Percentiles rank a stretch among this genome's conserved stretches.
Evolutionary conservation across 2,329 filamentous ascomycete genomes (phyloP).

Genomic region (Exophiala sideris): DNA sequence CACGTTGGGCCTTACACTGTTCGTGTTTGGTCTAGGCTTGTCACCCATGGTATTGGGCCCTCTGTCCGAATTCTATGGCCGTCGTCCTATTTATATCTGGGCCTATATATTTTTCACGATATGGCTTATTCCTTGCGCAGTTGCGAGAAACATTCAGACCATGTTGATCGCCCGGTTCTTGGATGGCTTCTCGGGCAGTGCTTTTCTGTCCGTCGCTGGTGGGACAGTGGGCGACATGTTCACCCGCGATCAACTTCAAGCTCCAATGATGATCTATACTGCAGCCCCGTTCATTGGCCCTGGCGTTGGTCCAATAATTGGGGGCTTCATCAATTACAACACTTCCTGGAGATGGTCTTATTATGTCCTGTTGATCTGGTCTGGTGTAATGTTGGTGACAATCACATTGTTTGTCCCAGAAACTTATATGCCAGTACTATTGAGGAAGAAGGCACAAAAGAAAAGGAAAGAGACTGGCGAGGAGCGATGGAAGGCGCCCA

Average conservation of each 20-base stretch:
- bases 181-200: conserved; percentile 47
- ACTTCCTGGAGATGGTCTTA: conserved; percentile 71
- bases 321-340: conserved; percentile 65
- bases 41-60: conserved; percentile 63
- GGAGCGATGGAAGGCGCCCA: conserved; percentile 65
- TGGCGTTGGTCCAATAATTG: conserved; percentile 26
- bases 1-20: conserved; percentile 76
- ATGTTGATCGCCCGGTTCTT: conserved; percentile 77
- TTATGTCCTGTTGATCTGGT: conserved; percentile 75
- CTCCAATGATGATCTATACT: conserved; percentile 74
- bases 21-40: conserved; percentile 71
- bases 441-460: conserved; percentile 64
- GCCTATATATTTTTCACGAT: conserved; percentile 73
- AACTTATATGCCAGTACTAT: conserved; percentile 71
- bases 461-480: conserved; percentile 69
- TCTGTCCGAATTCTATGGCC: conserved; percentile 74
- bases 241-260: conserved; percentile 59
- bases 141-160: conserved; percentile 76
- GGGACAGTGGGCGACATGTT: conserved; percentile 73
- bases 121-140: conserved; percentile 77
- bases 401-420: conserved; percentile 72
- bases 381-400: conserved; percentile 54
- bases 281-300: conserved; percentile 62
- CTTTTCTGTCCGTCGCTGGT: conserved; percentile 69
- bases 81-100: conserved; percentile 73